Percentiles rank a stretch among this genome's conserved stretches.
These are phyloP conservation scores for Tricholoma flavovirens DNA, from an alignment of 768 basidiomycete genomes.

Conservation along the genomic window DNA sequence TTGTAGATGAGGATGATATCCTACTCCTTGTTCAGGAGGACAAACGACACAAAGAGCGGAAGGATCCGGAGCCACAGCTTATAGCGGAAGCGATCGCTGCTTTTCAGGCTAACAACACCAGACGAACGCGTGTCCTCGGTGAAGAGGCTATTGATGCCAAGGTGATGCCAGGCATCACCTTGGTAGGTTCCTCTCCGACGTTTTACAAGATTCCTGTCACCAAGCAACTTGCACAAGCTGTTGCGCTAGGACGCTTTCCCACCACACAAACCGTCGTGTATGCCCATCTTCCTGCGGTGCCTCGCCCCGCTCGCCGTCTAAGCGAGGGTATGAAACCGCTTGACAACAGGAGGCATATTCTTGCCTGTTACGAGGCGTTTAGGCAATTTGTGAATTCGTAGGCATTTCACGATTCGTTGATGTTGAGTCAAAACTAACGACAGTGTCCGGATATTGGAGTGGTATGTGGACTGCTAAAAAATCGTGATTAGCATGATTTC, in stretches of 20 bases:
- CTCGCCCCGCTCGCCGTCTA: constrained; percentile 5
- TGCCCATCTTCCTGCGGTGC: constrained; percentile 14
- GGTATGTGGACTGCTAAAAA: constrained; percentile 3
- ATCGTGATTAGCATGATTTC: neutral
- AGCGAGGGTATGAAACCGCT: constrained; percentile 28
- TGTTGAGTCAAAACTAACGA: no score
- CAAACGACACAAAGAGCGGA: neutral
- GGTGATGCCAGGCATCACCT: constrained; percentile 26
- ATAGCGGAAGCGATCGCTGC: constrained; percentile 15
- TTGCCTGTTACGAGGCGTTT: constrained; percentile 25
- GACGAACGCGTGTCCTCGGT: constrained; percentile 4
- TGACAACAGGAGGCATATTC: constrained; percentile 20
- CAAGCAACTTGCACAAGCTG: constrained; percentile 9
- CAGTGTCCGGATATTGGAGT: neutral
- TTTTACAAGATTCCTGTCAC: constrained; percentile 30
- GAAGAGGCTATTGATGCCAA: constrained; percentile 1
- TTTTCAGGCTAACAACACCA: constrained; percentile 17
- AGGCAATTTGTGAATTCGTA: neutral
- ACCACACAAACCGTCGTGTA: constrained; percentile 2
- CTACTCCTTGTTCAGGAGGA: constrained; percentile 20
- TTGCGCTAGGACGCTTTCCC: constrained; percentile 15
- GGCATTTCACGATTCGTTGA: no score
- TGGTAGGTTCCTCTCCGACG: constrained; percentile 23
- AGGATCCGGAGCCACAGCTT: neutral
- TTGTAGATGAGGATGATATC: constrained; percentile 8